A percentile compares a stretch with the other conserved stretches of the same genome.
These are phyloP conservation scores for Lachnellula willkommii DNA, from an alignment of 2,329 filamentous ascomycete genomes.

Conservation along the genomic window DNA sequence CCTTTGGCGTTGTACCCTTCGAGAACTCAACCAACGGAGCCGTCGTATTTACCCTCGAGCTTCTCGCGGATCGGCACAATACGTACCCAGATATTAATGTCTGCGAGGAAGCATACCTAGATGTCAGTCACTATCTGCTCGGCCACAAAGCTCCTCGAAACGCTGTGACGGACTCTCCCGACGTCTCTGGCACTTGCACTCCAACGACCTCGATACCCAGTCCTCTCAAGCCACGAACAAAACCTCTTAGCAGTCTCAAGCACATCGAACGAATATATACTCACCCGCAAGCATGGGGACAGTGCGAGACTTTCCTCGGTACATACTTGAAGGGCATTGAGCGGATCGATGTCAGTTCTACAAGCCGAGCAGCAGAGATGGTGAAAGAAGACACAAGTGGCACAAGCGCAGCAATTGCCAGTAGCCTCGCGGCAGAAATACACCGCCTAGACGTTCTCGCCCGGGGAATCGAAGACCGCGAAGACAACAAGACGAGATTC, in stretches of 20 bases:
- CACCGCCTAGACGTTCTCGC: conserved; percentile 66
- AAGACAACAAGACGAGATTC: conserved; percentile 76
- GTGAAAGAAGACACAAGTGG: conserved; percentile 55
- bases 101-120: conserved; percentile 77
- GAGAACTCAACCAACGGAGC: conserved; percentile 95
- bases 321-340: conserved; percentile 68
- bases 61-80: conserved; percentile 69
- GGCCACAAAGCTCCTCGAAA: conserved; percentile 38
- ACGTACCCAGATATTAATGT: conserved; percentile 66
- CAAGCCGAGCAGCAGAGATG: conserved; percentile 77
- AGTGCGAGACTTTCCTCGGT: conserved; percentile 73
- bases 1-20: conserved; percentile 82
- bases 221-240: conserved; percentile 41
- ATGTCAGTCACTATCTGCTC: conserved; percentile 83
- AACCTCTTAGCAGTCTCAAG: conserved; percentile 47
- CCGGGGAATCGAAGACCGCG: conserved; percentile 63
- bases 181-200: conserved; percentile 43
- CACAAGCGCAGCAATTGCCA: conserved; percentile 71
- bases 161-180: conserved; percentile 19
- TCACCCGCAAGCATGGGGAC: conserved; percentile 92
- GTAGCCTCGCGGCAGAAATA: conserved; percentile 63
- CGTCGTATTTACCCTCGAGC: conserved; percentile 84
- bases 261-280: conserved; percentile 76
- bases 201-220: conserved; percentile 44
- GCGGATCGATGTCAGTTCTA: conserved; percentile 77